Conservation (phyloP, 345 rosid genomes). For the Aquilaria yunnanensis region DNA sequence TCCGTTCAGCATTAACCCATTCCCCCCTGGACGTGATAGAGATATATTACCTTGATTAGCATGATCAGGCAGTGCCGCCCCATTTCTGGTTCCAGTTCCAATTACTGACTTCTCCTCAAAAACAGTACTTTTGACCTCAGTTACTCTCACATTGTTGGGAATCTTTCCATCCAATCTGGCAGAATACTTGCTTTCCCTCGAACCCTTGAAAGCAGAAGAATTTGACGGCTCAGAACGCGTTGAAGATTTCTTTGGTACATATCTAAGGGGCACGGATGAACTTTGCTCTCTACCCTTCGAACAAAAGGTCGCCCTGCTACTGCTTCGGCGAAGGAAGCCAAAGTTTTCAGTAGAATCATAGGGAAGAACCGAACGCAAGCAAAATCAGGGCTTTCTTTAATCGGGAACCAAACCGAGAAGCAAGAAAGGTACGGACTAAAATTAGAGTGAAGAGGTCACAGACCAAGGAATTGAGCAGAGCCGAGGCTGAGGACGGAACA, state of each 20-base stretch:
- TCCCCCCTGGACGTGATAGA: background rate
- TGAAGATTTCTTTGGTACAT: constrained; percentile 47
- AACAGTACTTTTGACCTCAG: background rate
- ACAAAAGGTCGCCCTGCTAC: constrained; percentile 25
- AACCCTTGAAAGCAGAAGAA: constrained; percentile 17
- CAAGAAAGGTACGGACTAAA: background rate
- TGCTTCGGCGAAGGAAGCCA: constrained; percentile 34
- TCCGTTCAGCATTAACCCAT: background rate
- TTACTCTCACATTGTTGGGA: constrained; percentile 12
- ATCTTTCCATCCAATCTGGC: constrained; percentile 12
- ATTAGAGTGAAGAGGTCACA: constrained; percentile 4
- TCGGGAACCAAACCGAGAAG: constrained; percentile 3
- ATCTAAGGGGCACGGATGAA: constrained; percentile 45
- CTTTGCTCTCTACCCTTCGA: constrained; percentile 39
- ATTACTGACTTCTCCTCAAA: constrained; percentile 15
- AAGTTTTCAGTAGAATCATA: constrained; percentile 6
- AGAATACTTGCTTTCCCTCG: constrained; percentile 15
- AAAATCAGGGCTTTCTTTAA: constrained; percentile 6
- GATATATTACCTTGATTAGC: constrained; percentile 17
- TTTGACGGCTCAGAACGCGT: constrained; percentile 16
- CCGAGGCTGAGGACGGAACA: constrained; percentile 29
- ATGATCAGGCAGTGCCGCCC: constrained; percentile 13
- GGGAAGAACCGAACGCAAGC: background rate
- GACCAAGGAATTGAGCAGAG: constrained; percentile 33
- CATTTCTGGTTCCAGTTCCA: constrained; percentile 7